These are phyloP conservation scores for Mycena olivaceomarginata DNA, from an alignment of 768 basidiomycete genomes.

Conservation along the genomic window DNA sequence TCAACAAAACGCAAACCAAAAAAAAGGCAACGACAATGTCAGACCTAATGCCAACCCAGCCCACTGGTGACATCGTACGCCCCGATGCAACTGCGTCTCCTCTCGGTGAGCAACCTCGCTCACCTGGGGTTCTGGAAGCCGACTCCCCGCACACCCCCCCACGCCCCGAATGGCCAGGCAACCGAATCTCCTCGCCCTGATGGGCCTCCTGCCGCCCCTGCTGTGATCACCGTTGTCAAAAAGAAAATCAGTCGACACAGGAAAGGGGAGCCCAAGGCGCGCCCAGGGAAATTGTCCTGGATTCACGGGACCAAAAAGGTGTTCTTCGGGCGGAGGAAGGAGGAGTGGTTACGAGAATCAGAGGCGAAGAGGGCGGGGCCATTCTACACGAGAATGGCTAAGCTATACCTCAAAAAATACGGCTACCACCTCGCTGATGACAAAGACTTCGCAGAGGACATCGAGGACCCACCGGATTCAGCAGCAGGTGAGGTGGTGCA, in stretches of 20 bases:
- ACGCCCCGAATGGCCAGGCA: too few species aligned
- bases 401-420: background rate
- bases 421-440: background rate
- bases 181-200: background rate
- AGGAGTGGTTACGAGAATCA: background rate
- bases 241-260: background rate
- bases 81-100: too few species aligned
- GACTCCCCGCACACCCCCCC: too few species aligned
- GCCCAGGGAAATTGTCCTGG: constrained; percentile 6
- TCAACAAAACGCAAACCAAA: too few species aligned
- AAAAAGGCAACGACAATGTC: too few species aligned
- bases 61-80: too few species aligned
- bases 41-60: too few species aligned
- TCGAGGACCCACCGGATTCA: background rate
- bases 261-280: background rate
- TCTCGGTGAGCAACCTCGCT: too few species aligned
- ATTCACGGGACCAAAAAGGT: background rate
- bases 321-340: background rate
- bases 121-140: too few species aligned
- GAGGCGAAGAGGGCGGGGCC: background rate
- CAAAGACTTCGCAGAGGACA: background rate
- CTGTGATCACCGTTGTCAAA: background rate
- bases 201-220: background rate
- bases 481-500: background rate
- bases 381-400: constrained; percentile 7